Evolutionary conservation across 2,329 filamentous ascomycete genomes (phyloP), one percentile per base, ranked within the genome.

Genomic region (Penicillium sp.): DNA sequence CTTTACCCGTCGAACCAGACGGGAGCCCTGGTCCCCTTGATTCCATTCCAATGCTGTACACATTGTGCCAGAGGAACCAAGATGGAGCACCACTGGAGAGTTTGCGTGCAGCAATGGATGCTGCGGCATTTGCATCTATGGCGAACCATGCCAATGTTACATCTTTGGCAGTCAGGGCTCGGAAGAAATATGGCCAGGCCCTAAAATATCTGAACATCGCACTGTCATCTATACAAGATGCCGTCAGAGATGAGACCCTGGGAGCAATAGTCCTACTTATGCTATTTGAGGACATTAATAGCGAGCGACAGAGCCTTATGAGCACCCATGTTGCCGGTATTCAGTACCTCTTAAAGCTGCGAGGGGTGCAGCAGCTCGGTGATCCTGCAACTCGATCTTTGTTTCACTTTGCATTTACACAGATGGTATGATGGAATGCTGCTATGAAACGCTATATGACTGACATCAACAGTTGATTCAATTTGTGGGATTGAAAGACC

Each of bases 371-470:
- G 8, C 48, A 51, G 14, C 40, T 44, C 11, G 16, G 16, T 29
- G 48, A 51, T 32, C 48, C 48, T 11, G 39, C 48, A 29, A 51
- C 48, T 13, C 48, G 40, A 29, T 51, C 48, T 24, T 21, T 38
- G 8, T 51, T 51, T 38, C 48, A 51, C 43, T 51, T 51, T 34
- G 48, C 48, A 9, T 51, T 51, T 29, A 45, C 48, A 21, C 48
- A 51, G 18, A 51, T 44, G 42, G 48, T 51, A 45, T 43, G 21
- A 9, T 11, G 10, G 16, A 40, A n/a, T 43, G 11, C 14, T 14
- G 24, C 4, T 7, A n/a, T 14, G 6, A 14, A 6, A 13, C 14
- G 4, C 14, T 16, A 5, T 18, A 16, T 43, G 42, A 40, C 34
- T 36, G 32, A 43, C 10, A 13, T 18, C 6, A 39, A 3, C 48